Evolutionary conservation across 352 stramenopile species (phyloP).

Genomic region (Phytophthora pluvialis): DNA sequence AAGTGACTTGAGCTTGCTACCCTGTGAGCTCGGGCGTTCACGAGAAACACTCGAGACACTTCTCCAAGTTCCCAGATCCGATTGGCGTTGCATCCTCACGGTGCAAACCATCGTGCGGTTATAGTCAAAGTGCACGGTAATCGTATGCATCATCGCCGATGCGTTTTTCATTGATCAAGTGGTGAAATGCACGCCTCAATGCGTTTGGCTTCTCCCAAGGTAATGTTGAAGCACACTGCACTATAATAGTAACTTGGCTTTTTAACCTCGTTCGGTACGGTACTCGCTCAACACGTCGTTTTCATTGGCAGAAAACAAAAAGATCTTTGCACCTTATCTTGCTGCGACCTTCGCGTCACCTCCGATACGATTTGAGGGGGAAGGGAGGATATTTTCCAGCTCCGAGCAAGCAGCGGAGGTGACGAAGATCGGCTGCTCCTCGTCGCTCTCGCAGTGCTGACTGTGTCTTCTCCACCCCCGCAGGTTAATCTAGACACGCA

Average conservation of each 20-base stretch:
- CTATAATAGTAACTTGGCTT: background rate
- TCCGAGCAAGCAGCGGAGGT: constrained; percentile 24
- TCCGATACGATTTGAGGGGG: constrained; percentile 3
- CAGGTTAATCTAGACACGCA: constrained; percentile 22
- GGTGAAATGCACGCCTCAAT: too few species aligned
- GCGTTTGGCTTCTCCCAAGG: too few species aligned
- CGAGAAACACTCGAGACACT: constrained; percentile 4
- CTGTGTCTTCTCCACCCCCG: background rate
- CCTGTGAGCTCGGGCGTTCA: constrained; percentile 7
- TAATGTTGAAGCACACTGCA: background rate
- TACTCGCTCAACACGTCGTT: background rate
- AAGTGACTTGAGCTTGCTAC: background rate
- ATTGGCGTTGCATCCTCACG: constrained; percentile 3
- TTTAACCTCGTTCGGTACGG: background rate
- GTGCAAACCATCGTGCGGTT: background rate
- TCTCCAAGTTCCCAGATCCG: constrained; percentile 14
- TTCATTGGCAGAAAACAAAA: constrained; percentile 13
- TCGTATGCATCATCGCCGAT: too few species aligned
- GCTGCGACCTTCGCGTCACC: constrained; percentile 24
- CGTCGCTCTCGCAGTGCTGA: constrained; percentile 1
- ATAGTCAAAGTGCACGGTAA: constrained; percentile 8
- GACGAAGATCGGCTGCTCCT: constrained; percentile 22
- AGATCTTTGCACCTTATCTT: constrained; percentile 11
- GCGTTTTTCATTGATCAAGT: too few species aligned
- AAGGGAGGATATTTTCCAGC: constrained; percentile 39